Base-by-base conservation (phyloP, 306 rosid species). In the Cicer chorassanicum region DNA sequence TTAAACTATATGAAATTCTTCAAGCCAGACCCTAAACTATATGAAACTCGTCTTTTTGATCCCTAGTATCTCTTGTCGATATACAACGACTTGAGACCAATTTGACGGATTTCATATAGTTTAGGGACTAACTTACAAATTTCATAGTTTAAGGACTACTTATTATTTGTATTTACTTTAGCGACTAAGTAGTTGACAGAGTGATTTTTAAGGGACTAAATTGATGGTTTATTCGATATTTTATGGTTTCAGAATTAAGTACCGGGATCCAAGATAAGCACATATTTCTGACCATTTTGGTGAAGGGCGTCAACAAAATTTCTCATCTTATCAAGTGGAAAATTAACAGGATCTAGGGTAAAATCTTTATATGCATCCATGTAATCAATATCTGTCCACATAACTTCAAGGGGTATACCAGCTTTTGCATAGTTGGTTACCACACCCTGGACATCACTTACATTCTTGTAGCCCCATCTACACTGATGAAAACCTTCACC, bases 311-410 rank as follows among this genome's bases (percentile, higher is more conserved):
- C 55, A 42, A 84, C 88, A 78, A 93, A 87, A 15, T 16, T 79
- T 71, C 49, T 77, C 97, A 91, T 91, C 80, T 84, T 77, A 5
- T 87, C 88, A 57, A 74, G 39, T 0, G 98, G 96, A 76, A 88
- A 93, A 86, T 93, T 89, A 62, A 91, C 67, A 48, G 94, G 98
- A 77, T 93, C 97, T 65, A 93, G 85, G 40, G 97, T 91, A 75
- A 93, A 93, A 78, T 89, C 94, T 85, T 93, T 93, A 66, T 65
- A 87, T 16, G 77, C 92, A 82, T 91, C 97, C 98, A 91, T 93
- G 87, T 91, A 91, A 82, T 93, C 97, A 79, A 93, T 91, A 74
- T 93, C 97, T 9, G 98, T 91, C 97, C 98, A 93, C 82, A 89
- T 86, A 41, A 88, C 97, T 89, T 93, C 98, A 7, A 93, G 97